phyloP scores from a whole-genome alignment of 139 green algal species.

The Chlorella sorokiniana region DNA sequence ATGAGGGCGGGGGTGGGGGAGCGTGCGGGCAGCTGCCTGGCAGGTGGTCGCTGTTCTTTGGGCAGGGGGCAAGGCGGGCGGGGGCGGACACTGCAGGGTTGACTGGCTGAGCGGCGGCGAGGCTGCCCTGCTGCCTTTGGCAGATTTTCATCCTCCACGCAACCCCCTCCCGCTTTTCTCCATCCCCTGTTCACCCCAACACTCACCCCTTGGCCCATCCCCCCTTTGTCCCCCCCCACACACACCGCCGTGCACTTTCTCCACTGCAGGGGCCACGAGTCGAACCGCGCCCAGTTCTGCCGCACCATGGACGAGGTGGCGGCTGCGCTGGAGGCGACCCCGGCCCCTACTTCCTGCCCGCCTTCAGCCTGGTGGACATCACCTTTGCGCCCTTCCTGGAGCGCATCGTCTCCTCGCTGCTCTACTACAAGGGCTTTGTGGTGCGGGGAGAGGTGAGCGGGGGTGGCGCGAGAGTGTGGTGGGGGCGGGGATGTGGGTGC shows the following conservation, averaged over 20 bases:
- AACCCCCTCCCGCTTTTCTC: no score
- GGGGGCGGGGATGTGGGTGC: background rate
- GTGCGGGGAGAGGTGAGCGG: conserved; percentile 59
- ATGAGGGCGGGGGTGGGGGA: background rate
- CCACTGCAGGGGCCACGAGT: conserved; percentile 46
- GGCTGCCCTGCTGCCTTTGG: no score
- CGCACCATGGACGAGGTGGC: conserved; percentile 72
- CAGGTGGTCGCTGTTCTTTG: no score
- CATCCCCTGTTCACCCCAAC: no score
- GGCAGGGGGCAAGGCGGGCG: no score
- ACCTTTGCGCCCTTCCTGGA: conserved; percentile 93
- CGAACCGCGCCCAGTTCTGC: conserved; percentile 55
- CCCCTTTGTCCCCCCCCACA: background rate
- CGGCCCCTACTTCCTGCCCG: conserved; percentile 88
- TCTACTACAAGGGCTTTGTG: conserved; percentile 94
- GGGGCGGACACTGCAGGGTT: background rate
- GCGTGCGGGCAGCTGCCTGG: no score
- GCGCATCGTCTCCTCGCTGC: conserved; percentile 77
- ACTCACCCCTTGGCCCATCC: background rate
- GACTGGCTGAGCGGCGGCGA: background rate
- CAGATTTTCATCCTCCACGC: no score
- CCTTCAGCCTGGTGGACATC: conserved; percentile 82
- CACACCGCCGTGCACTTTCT: background rate
- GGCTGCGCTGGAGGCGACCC: conserved; percentile 35
- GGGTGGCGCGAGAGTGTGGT: background rate